phyloP scores from a whole-genome alignment of 768 basidiomycete species.

The Boletus tylopilopsis region DNA sequence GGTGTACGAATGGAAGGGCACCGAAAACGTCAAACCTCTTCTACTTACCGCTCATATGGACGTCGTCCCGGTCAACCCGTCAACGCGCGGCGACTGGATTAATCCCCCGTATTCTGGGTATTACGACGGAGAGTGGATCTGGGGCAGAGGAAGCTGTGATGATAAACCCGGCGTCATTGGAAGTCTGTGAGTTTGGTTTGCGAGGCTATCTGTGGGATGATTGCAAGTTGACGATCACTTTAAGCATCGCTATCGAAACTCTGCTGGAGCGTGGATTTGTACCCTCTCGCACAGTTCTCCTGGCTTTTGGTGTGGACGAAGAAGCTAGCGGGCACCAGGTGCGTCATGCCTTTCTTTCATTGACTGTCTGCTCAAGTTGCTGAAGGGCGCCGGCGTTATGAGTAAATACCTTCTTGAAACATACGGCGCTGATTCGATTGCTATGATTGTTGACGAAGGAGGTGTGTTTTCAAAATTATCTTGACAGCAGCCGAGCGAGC shows the following conservation, averaged over 20 bases:
- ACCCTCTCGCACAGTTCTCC: constrained; percentile 29
- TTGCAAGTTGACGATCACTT: background rate
- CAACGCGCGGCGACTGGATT: constrained; percentile 43
- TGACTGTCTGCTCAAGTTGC: background rate
- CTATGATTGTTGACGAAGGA: constrained; percentile 60
- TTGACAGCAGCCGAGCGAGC: background rate
- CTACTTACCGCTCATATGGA: constrained; percentile 49
- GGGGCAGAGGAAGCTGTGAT: constrained; percentile 46
- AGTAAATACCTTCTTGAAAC: constrained; percentile 36
- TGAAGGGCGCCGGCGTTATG: constrained; percentile 43
- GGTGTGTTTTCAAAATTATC: constrained; percentile 26
- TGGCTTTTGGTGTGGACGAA: constrained; percentile 45
- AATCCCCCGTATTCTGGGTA: constrained; percentile 49
- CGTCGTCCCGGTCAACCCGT: constrained; percentile 48
- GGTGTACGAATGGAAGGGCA: constrained; percentile 59
- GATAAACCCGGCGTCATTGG: constrained; percentile 39
- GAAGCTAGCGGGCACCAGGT: constrained; percentile 41
- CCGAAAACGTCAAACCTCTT: constrained; percentile 50
- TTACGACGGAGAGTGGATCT: constrained; percentile 42
- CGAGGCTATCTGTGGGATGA: too few relatives aligned
- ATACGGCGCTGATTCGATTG: constrained; percentile 48
- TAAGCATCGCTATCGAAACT: constrained; percentile 26
- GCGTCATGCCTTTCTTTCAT: background rate
- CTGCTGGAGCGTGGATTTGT: constrained; percentile 28
- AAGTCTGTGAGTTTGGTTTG: constrained; percentile 28